A percentile compares a stretch with the other conserved stretches of the same genome.
Conservation (phyloP, 2,329 filamentous ascomycete species). For the Sordariomycetes sp. region DNA sequence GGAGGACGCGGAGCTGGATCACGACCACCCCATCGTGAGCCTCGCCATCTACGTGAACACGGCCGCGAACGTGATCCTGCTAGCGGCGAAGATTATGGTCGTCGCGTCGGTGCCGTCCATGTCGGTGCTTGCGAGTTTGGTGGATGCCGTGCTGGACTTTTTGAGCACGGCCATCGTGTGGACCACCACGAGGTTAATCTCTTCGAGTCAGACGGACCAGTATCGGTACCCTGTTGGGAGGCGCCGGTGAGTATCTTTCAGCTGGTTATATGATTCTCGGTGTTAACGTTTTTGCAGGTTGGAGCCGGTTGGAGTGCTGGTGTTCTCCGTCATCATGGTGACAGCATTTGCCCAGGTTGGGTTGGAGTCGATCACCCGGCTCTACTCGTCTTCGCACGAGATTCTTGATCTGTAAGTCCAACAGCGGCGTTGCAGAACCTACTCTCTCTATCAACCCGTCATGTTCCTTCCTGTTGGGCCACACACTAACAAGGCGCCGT, state of each 20-base stretch:
- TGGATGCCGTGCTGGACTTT: conserved; percentile 73
- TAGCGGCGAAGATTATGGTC: conserved; percentile 68
- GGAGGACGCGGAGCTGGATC: conserved; percentile 63
- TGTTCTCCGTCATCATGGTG: conserved; percentile 81
- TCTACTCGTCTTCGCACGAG: conserved; percentile 49
- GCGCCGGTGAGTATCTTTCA: conserved; percentile 31
- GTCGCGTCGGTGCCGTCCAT: conserved; percentile 70
- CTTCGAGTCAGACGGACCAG: conserved; percentile 53
- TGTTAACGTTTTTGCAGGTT: conserved; percentile 34
- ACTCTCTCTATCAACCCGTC: background rate
- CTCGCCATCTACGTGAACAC: conserved; percentile 83
- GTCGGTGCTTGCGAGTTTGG: conserved; percentile 68
- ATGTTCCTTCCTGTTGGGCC: background rate
- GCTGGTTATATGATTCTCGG: background rate
- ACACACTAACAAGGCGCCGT: background rate
- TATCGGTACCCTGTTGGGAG: conserved; percentile 72
- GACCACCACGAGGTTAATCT: conserved; percentile 64
- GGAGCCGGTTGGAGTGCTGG: conserved; percentile 69
- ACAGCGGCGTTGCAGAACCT: background rate
- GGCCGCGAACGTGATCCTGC: conserved; percentile 62
- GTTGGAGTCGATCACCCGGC: conserved; percentile 56
- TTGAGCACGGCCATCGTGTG: conserved; percentile 74
- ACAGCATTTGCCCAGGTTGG: conserved; percentile 73
- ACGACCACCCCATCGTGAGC: conserved; percentile 65
- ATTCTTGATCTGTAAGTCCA: conserved; percentile 54